Base-by-base conservation (phyloP, 2,329 filamentous ascomycete species). In the Neofusicoccum umdonicola region DNA sequence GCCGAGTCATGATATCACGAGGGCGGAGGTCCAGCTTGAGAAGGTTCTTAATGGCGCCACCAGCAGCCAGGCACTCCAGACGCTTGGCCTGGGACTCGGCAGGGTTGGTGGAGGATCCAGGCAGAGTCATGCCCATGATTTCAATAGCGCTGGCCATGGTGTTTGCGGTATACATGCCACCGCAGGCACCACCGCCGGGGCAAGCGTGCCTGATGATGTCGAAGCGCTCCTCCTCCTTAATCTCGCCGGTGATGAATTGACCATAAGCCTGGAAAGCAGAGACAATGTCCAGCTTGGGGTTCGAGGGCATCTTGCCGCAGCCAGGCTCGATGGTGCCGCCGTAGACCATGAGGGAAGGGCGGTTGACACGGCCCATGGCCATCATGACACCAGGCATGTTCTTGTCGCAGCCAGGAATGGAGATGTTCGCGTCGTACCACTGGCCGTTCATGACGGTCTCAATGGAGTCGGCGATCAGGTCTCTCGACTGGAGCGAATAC, bases 371-470 rank as follows among this genome's bases (percentile, higher is more conserved):
- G 42, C 93, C 94, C 91, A 97, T 97, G 64, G 93, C 95, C 79
- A 84, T 84, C 66, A 84, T 78, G 54, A 84, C 81, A 74, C 81
- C 80, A n/a, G 77, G 77, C 95, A 99, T 98, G 82, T 99, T 99
- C 88, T 99, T 99, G 85, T 99, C 95, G 80, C 95, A 99, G 56
- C 95, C 95, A 13, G 95, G 95, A 72, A 99, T 90, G 62, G 92
- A 96, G 76, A 99, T 90, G 79, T 98, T 98, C 71, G 88, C 94
- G 78, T 99, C 95, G 77, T 99, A 98, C 93, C 93, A 98, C 81
- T 99, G 95, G 15, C 93, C 95, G 70, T 93, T 90, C 93, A 98
- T 99, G 72, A 99, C 95, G 4, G 95, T 98, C 85, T 99, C 95
- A 73, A 99, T 96, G 67, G 91, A 96, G 81, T 99, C 95, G 73